Percentiles rank a stretch among this genome's conserved stretches.
Conservation (phyloP, 2,329 filamentous ascomycete species). For the Pseudonectria buxi region DNA sequence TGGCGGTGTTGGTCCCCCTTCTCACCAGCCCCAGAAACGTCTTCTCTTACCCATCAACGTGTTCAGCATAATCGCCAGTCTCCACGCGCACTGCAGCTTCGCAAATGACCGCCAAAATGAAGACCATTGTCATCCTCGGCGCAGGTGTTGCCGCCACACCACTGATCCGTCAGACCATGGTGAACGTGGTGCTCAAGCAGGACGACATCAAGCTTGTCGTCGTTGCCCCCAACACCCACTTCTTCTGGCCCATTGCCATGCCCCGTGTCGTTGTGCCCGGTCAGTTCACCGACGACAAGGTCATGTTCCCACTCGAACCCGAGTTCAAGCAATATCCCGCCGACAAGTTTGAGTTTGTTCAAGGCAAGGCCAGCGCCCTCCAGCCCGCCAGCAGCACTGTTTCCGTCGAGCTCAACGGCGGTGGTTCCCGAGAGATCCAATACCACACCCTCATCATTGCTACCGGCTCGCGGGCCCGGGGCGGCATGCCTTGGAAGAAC, state of each 20-base stretch:
- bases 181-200: slow-evolving; percentile 33
- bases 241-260: slow-evolving; percentile 44
- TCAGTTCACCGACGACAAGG: slow-evolving; percentile 35
- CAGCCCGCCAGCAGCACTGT: slow-evolving; percentile 37
- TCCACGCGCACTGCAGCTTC: not conserved
- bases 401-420: slow-evolving; percentile 30
- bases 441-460: slow-evolving; percentile 51
- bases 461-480: slow-evolving; percentile 41
- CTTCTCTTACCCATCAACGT: too few species aligned
- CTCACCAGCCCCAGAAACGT: not conserved
- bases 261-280: slow-evolving; percentile 42
- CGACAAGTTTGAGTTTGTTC: slow-evolving; percentile 45
- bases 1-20: not conserved
- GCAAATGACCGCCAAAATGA: slow-evolving; percentile 16
- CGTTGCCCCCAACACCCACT: slow-evolving; percentile 40
- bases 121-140: slow-evolving; percentile 44
- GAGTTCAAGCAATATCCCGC: slow-evolving; percentile 42
- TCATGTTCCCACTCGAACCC: slow-evolving; percentile 29
- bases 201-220: slow-evolving; percentile 38
- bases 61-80: not conserved
- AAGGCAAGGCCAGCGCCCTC: slow-evolving; percentile 40
- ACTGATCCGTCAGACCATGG: slow-evolving; percentile 44
- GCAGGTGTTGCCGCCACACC: slow-evolving; percentile 40
- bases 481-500: slow-evolving; percentile 44
- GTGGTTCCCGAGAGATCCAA: slow-evolving; percentile 27